Evolutionary conservation across 257 asterid genomes (phyloP).

Genomic region (Solanum pennellii): DNA sequence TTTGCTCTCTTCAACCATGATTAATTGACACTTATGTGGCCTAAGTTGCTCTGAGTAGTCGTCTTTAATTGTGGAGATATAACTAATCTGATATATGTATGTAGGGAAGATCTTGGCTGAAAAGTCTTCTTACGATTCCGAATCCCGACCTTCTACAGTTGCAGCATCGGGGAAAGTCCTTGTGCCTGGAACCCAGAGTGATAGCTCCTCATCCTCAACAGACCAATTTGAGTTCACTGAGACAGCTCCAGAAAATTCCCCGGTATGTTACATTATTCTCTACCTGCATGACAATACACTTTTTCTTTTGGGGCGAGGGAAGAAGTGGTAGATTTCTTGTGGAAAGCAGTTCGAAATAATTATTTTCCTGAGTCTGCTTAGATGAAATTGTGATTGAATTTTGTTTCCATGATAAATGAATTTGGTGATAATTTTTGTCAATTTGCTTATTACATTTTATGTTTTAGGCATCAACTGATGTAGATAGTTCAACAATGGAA

Average conservation of each 20-base stretch:
- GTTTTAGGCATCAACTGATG: conserved; percentile 41
- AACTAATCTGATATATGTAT: conserved; percentile 19
- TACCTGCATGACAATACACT: background rate
- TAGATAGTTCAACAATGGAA: conserved; percentile 29
- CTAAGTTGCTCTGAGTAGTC: background rate
- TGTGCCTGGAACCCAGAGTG: conserved; percentile 62
- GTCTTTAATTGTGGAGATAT: background rate
- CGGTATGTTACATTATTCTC: conserved; percentile 29
- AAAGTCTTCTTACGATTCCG: conserved; percentile 39
- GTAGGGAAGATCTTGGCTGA: conserved; percentile 64
- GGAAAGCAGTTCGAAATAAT: background rate
- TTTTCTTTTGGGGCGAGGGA: too few relatives aligned
- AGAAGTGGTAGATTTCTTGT: background rate
- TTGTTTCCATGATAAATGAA: background rate
- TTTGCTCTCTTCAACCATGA: background rate
- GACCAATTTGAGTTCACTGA: conserved; percentile 30
- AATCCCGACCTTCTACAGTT: conserved; percentile 39
- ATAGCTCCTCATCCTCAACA: conserved; percentile 24
- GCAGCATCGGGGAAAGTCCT: conserved; percentile 71
- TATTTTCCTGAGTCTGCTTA: background rate
- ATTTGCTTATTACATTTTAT: background rate
- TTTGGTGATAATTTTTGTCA: background rate
- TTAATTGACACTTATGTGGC: background rate
- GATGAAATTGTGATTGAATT: background rate
- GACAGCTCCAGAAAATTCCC: conserved; percentile 30